Conservation (phyloP, 371 early-diverging fungal genomes). For the Apophysomyces elegans region DNA sequence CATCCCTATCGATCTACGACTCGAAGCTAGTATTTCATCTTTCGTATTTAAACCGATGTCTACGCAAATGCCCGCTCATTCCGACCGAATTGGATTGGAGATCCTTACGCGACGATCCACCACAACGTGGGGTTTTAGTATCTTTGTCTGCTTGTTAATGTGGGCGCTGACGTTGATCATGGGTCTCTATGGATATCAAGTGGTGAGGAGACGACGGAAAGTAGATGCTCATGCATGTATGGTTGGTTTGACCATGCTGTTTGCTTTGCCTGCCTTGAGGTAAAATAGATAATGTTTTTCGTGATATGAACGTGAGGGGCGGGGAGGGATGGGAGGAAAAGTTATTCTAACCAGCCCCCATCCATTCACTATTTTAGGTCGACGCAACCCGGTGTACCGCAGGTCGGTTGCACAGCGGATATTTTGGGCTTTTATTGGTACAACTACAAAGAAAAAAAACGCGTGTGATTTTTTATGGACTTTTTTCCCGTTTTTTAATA, state of each 20-base stretch:
- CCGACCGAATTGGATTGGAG: conserved; percentile 30
- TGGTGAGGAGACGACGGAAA: conserved; percentile 27
- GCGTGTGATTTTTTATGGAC: background rate
- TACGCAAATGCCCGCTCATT: conserved; percentile 10
- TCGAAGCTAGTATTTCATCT: conserved; percentile 39
- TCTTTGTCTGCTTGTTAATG: conserved; percentile 43
- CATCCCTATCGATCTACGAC: conserved; percentile 35
- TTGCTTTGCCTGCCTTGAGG: conserved; percentile 45
- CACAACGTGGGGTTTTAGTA: conserved; percentile 41
- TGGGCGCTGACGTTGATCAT: conserved; percentile 44
- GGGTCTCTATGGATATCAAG: conserved; percentile 40
- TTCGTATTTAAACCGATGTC: conserved; percentile 31
- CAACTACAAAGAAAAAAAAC: background rate
- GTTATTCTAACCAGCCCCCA: too few relatives aligned
- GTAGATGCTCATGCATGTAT: conserved; percentile 42
- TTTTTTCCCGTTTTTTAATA: background rate
- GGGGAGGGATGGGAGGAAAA: too few relatives aligned
- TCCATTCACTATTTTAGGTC: conserved; percentile 13
- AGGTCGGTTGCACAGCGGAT: conserved; percentile 44
- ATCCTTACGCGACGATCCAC: conserved; percentile 40
- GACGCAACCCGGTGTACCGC: conserved; percentile 47
- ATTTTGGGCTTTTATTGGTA: conserved; percentile 49
- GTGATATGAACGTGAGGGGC: too few relatives aligned
- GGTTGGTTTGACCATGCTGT: conserved; percentile 44
- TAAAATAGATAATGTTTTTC: background rate